Evolutionary conservation across 1,284 basidiomycete genomes (phyloP), one percentile per base, ranked within the genome.

Genomic region (Ceratobasidium sp.): DNA sequence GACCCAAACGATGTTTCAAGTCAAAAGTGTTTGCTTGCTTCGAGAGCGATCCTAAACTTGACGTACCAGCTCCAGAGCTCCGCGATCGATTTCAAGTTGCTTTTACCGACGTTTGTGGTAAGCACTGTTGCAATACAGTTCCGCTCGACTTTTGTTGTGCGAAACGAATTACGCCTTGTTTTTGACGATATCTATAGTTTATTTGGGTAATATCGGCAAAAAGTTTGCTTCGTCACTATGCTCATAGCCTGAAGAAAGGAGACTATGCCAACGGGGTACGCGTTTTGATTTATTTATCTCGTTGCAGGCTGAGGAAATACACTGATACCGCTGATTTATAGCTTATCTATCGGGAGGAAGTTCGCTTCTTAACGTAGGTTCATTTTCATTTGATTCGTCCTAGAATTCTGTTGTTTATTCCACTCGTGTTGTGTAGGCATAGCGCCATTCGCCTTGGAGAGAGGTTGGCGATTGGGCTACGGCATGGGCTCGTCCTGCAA

Each of bases 371-470:
- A 32, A 57, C 26, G 65, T 69, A 23, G 9, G 65, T 57, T 34
- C 23, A 18, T 28, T 32, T 28, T n/a, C n/a, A n/a, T n/a, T 46
- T 43, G 23, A 14, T 18, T n/a, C 39, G 10, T 28, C 23, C 12
- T 45, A 12, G 6, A 23, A 30, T 23, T 23, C 45, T 36, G 36
- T 2, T 34, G 14, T 28, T 69, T 30, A 41, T n/a, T n/a, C 28
- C 5, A 26, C 23, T 28, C 28, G n/a, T 14, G n/a, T 34, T 21
- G 32, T 18, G 62, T 43, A 69, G 65, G 45, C 34, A 69, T 46
- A 69, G 65, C 34, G 65, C 65, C 53, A 18, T 69, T 46, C 65
- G 65, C 28, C 65, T 69, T 12, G 65, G 65, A 28, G 65, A 69
- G 46, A 69, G 30, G 14, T 58, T 69, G 14, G 26, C 53, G 28